Evolutionary conservation across 495 filamentous ascomycete species (phyloP), one percentile per base, ranked within the genome.

Genomic region (Lasiosphaeria miniovina): DNA sequence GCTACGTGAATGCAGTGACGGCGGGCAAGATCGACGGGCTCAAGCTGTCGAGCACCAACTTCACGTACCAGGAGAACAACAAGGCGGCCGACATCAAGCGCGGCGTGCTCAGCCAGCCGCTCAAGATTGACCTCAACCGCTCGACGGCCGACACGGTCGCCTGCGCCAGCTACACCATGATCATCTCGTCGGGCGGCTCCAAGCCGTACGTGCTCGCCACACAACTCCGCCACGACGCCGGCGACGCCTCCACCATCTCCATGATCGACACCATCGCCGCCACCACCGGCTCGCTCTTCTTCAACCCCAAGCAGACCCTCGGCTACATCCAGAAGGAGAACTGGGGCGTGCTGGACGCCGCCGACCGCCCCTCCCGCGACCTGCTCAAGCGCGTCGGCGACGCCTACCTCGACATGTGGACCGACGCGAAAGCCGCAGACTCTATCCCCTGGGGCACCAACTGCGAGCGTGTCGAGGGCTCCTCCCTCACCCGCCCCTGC

Each of bases 381-480:
- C 54, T 76, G 58, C 70, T 81, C 35, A 75, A 72, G 61, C 66
- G 73, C 32, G 72, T 73, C 0, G 77, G 72, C 8, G 78, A 81
- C 48, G 76, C 71, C 3, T 80, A 80, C 52, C 67, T 81, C 2
- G 78, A 81, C 49, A 77, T 81, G 75, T 80, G 76, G 76, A 79
- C 74, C 2, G 75, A 77, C 66, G 65, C 68, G 0, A 75, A 67
- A 35, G 78, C 77, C 1, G 73, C 73, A 0, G 74, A 76, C 54
- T 65, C 67, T 0, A 78, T 81, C 7, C 74, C 77, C 0, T 80
- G 75, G 75, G 78, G 77, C 1, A 76, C 74, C 4, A 58, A 76
- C 54, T 81, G 78, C 54, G 76, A 79, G 67, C 64, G 78, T 0
- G 75, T 79, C 7, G 77, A 81, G 60, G 78, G 78, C 0, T 71